Percentiles rank a stretch among this genome's conserved stretches.
These are phyloP conservation scores for Eimeria sp. DNA, from an alignment of 169 alveolate genomes.

Conservation along the genomic window DNA sequence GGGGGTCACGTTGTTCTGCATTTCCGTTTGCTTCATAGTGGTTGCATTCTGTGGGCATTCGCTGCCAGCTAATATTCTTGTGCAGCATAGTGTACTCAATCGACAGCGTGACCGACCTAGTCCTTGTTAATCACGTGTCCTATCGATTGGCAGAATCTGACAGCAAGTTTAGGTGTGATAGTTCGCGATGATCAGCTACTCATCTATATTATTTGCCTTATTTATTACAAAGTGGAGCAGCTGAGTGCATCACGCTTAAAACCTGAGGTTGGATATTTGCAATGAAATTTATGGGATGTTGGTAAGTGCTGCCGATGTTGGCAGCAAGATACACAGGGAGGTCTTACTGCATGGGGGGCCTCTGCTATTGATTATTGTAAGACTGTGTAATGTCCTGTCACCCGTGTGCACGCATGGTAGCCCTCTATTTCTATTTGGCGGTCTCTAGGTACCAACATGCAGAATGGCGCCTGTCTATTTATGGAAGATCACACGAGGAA, in stretches of 20 bases:
- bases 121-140: not conserved
- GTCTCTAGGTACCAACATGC: constrained; percentile 88
- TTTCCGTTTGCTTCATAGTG: not conserved
- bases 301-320: not conserved
- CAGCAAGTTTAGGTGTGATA: not conserved
- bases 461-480: constrained; percentile 96
- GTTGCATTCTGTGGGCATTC: not conserved
- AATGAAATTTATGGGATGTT: not conserved
- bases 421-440: not conserved
- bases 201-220: not conserved
- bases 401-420: not conserved
- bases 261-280: not conserved
- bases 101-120: not conserved
- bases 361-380: not conserved
- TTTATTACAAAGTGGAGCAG: not conserved
- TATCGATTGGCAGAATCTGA: not conserved
- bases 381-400: not conserved
- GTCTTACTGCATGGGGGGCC: not conserved
- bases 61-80: not conserved
- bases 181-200: not conserved
- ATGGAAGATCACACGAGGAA: constrained; percentile 94
- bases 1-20: not conserved
- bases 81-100: not conserved
- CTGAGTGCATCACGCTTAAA: not conserved
- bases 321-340: not conserved